Evolutionary conservation across 768 basidiomycete species (phyloP).

Genomic region (Saitozyma sp.): DNA sequence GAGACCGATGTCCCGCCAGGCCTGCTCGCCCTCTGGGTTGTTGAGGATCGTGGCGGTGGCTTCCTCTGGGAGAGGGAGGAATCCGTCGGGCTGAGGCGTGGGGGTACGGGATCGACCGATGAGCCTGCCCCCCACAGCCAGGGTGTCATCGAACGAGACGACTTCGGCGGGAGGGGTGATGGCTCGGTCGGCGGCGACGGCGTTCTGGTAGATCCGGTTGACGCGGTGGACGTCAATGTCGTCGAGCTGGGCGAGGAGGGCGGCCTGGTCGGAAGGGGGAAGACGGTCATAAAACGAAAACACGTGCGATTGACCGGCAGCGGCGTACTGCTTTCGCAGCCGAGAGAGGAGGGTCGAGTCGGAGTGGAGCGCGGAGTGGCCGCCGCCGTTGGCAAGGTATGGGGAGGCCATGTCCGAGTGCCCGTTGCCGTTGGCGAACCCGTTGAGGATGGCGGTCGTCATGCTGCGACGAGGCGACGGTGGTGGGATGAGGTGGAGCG

Average conservation of each 20-base stretch:
- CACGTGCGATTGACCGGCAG: conserved; percentile 84
- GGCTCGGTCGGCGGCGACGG: conserved; percentile 64
- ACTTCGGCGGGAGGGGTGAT: conserved; percentile 17
- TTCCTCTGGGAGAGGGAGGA: conserved; percentile 78
- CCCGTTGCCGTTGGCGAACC: not conserved
- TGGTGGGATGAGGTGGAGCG: too few relatives aligned
- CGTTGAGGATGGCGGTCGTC: not conserved
- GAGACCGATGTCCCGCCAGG: conserved; percentile 79
- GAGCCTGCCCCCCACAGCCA: conserved; percentile 11
- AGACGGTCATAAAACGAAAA: conserved; percentile 82
- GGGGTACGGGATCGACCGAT: conserved; percentile 38
- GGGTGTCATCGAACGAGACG: conserved; percentile 4
- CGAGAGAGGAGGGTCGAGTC: not conserved
- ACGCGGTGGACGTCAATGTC: conserved; percentile 85
- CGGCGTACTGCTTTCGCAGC: conserved; percentile 58
- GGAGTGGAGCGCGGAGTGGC: too few relatives aligned
- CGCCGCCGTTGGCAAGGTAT: too few relatives aligned
- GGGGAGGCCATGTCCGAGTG: too few relatives aligned
- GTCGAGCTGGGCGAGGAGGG: conserved; percentile 71
- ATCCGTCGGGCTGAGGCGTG: conserved; percentile 55
- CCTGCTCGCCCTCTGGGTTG: conserved; percentile 57
- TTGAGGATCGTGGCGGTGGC: conserved; percentile 63
- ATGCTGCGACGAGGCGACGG: not conserved
- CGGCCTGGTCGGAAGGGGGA: conserved; percentile 62
- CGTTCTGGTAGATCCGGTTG: conserved; percentile 79